Base-by-base conservation (phyloP, 1,139 yeast species). In the Hemisphaericaspora subhashii region DNA sequence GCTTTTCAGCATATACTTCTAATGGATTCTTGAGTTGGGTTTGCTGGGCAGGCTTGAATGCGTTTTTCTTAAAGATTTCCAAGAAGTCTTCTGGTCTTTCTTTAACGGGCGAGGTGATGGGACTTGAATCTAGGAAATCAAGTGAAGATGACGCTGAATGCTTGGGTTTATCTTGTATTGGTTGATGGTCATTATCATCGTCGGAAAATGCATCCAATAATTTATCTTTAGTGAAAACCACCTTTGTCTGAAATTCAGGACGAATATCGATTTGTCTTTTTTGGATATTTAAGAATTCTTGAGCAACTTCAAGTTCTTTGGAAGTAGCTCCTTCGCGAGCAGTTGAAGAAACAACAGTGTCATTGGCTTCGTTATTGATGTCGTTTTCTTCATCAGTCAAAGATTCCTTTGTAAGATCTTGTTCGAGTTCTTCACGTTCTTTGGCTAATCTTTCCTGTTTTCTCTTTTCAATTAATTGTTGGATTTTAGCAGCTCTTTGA, bases 351-450 rank as follows among this genome's bases (percentile, higher is more conserved):
- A 51, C 52, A 3, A 51, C 50, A 2, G 49, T 46, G 15, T 56
- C 58, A 37, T 52, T 51, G 7, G 51, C 45, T 13, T 50, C 59
- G 9, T 53, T 54, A 24, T 58, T 54, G 31, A 63, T 42, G 39
- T 68, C 76, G 16, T 64, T 51, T 43, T 71, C 77, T 44, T 70
- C 76, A 39, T 71, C 77, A 1, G 74, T 66, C 15, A 70, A 50
- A 1, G 75, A 52, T 0, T 60, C 57, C 35, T 52, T 62, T 1
- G 69, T 47, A 16, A 70, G 54, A 37, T 71, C 76, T 2, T 62
- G 61, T 36, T 61, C 63, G 23, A 68, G 53, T 31, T 43, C 44
- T 35, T 58, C 52, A 20, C 47, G 42, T 41, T 47, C 53, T 33
- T 39, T 45, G 41, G 22, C 41, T 38, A 39, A 32, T 21, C 67